Evolutionary conservation across 768 basidiomycete genomes (phyloP).

Genomic region (Amanita jacksonii): DNA sequence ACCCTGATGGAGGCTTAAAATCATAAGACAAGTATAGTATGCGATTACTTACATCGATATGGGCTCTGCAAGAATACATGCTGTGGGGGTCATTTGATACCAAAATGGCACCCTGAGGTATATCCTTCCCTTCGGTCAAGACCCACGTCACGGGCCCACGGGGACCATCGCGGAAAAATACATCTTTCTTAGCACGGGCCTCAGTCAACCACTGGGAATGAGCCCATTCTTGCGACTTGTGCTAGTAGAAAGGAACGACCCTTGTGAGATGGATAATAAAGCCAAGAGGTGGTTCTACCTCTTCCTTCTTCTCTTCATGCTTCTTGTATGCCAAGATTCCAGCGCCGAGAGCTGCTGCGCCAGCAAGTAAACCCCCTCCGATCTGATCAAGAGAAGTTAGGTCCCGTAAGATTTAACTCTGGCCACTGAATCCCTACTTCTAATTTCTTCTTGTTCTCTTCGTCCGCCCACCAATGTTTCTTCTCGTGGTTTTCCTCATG

Average conservation of each 20-base stretch:
- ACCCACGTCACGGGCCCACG: conserved; percentile 51
- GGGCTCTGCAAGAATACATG: conserved; percentile 53
- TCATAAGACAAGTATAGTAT: conserved; percentile 2
- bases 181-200: conserved; percentile 42
- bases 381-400: conserved; percentile 30
- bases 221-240: conserved; percentile 42
- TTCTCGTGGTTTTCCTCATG: conserved; percentile 29
- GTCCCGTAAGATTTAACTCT: neutral
- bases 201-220: conserved; percentile 45
- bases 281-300: conserved; percentile 25
- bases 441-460: conserved; percentile 47
- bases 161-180: conserved; percentile 35
- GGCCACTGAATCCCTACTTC: conserved; percentile 27
- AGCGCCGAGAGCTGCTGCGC: conserved; percentile 39
- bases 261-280: neutral
- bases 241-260: conserved; percentile 20
- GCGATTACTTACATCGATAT: conserved; percentile 38
- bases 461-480: conserved; percentile 46
- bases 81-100: conserved; percentile 45
- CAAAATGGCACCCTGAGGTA: conserved; percentile 48
- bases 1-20: conserved; percentile 28
- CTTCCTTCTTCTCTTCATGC: conserved; percentile 47
- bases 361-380: conserved; percentile 54
- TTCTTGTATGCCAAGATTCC: conserved; percentile 44
- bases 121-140: conserved; percentile 44